Evolutionary conservation across 441 rosid genomes (phyloP).

Genomic region (Eutrema salsugineum): DNA sequence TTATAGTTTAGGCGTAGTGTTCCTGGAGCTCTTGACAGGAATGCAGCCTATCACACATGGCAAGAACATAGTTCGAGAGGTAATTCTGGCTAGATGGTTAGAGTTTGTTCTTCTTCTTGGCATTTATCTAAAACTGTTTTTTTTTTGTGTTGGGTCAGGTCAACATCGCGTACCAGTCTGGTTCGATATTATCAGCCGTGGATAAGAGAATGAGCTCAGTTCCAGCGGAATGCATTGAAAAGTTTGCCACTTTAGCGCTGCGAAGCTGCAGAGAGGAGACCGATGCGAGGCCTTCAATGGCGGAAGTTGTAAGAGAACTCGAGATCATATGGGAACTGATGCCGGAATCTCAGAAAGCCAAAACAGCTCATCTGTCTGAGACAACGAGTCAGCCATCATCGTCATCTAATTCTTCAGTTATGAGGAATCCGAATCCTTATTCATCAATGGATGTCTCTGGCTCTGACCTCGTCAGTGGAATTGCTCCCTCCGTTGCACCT

Average conservation of each 20-base stretch:
- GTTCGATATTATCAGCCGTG: conserved; percentile 68
- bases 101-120: not conserved
- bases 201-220: conserved; percentile 90
- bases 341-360: conserved; percentile 45
- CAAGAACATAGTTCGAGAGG: conserved; percentile 97
- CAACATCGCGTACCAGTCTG: conserved; percentile 64
- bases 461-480: conserved; percentile 86
- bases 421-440: conserved; percentile 39
- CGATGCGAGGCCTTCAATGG: conserved; percentile 86
- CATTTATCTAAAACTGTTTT: not conserved
- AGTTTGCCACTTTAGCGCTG: conserved; percentile 67
- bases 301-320: conserved; percentile 81
- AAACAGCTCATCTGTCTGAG: conserved; percentile 20
- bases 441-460: conserved; percentile 81
- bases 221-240: conserved; percentile 81
- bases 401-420: conserved; percentile 27
- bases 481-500: conserved; percentile 64
- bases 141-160: conserved; percentile 43
- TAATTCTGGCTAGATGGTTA: conserved; percentile 21
- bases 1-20: conserved; percentile 95
- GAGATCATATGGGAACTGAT: conserved; percentile 64
- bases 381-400: conserved; percentile 42
- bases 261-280: conserved; percentile 76
- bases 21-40: conserved; percentile 89
- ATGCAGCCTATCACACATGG: conserved; percentile 95